Evolutionary conservation across 306 rosid species (phyloP).

Genomic region (Glycyrrhiza uralensis): DNA sequence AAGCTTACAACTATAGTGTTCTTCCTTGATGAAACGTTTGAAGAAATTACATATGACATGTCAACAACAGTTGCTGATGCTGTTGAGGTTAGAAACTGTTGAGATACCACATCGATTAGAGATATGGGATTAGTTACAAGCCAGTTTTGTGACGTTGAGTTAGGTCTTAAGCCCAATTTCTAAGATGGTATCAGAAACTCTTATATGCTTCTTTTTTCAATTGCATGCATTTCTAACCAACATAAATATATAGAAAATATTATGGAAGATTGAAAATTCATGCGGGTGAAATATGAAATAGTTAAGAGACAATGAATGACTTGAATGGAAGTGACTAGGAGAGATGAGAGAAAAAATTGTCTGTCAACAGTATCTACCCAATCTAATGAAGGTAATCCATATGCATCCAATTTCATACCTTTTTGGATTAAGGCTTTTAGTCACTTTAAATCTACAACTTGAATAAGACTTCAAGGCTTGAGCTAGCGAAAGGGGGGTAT

Average conservation of each 20-base stretch:
- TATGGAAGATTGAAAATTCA: background rate
- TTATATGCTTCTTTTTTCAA: conserved; percentile 15
- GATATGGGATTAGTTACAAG: too few species aligned
- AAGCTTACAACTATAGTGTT: conserved; percentile 90
- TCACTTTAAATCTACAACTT: background rate
- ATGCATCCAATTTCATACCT: background rate
- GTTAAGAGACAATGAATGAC: background rate
- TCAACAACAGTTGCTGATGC: conserved; percentile 91
- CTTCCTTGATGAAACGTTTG: conserved; percentile 94
- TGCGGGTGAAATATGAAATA: background rate
- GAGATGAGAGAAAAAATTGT: background rate
- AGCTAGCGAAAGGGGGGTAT: background rate
- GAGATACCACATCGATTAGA: too few species aligned
- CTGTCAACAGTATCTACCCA: background rate
- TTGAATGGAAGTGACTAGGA: background rate
- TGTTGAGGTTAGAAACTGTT: conserved; percentile 96
- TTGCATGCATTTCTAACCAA: conserved; percentile 16
- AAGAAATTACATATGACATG: conserved; percentile 93
- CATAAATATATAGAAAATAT: background rate
- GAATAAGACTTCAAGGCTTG: background rate
- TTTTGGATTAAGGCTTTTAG: background rate
- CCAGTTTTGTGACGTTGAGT: too few species aligned
- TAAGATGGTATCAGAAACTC: conserved; percentile 22
- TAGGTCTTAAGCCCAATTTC: too few species aligned
- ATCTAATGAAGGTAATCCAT: background rate